Evolutionary conservation across 371 early-diverging fungal species (phyloP).

Genomic region (Apophysomyces trapeziformis): DNA sequence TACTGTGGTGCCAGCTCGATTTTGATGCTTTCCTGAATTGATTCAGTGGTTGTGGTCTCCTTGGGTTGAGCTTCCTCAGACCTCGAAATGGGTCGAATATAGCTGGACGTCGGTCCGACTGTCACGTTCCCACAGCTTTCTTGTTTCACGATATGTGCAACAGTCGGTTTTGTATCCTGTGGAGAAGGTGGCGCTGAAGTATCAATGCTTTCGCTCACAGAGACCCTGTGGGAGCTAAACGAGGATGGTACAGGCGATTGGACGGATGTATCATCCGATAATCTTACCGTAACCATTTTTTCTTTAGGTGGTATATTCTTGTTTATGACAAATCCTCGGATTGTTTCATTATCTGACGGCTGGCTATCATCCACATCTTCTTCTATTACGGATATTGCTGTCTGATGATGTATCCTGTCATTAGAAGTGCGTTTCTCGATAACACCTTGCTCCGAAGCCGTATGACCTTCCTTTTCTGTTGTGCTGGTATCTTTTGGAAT

Average conservation of each 20-base stretch:
- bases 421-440: neutral
- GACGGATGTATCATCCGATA: constrained; percentile 6
- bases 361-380: neutral
- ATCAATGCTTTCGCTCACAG: constrained; percentile 26
- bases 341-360: constrained; percentile 2
- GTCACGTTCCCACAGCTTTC: constrained; percentile 26
- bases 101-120: constrained; percentile 25
- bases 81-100: constrained; percentile 18
- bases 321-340: constrained; percentile 3
- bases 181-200: constrained; percentile 25
- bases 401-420: neutral
- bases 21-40: neutral
- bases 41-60: neutral
- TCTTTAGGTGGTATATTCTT: neutral
- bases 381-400: neutral
- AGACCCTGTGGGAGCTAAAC: constrained; percentile 21
- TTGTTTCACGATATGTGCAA: neutral
- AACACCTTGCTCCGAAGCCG: neutral
- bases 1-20: constrained; percentile 9
- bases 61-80: neutral
- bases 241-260: constrained; percentile 19
- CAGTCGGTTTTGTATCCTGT: constrained; percentile 9
- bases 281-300: neutral
- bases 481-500: neutral
- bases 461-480: neutral